Percentiles rank a stretch among this genome's conserved stretches.
Evolutionary conservation across 1,139 yeast genomes (phyloP).

Genomic region (Torulaspora globosa): DNA sequence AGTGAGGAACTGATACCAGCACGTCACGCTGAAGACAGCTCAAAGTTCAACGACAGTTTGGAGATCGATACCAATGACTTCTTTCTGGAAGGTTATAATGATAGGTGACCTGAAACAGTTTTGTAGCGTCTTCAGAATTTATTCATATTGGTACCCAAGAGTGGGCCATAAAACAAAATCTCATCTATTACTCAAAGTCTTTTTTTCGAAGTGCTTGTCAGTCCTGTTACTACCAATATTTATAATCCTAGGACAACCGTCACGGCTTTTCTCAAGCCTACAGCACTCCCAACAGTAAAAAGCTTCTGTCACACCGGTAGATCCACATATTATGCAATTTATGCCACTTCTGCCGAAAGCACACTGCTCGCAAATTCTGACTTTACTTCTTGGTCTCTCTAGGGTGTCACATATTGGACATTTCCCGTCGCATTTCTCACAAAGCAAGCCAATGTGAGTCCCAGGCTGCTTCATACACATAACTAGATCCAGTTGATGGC

Average conservation of each 20-base stretch:
- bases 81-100: neutral
- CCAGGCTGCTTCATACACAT: constrained; percentile 90
- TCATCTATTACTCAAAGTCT: constrained; percentile 13
- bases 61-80: constrained; percentile 5
- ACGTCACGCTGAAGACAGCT: constrained; percentile 12
- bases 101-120: neutral
- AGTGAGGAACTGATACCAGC: constrained; percentile 18
- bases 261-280: constrained; percentile 70
- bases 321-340: constrained; percentile 73
- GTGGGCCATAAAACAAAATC: no score
- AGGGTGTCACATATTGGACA: constrained; percentile 90
- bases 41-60: constrained; percentile 6
- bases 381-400: constrained; percentile 71
- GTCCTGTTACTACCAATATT: constrained; percentile 74
- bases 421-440: constrained; percentile 85
- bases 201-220: constrained; percentile 62
- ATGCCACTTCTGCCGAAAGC: constrained; percentile 62
- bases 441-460: constrained; percentile 59
- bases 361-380: constrained; percentile 80
- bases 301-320: constrained; percentile 57
- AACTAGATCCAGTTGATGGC: constrained; percentile 83
- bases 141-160: no score
- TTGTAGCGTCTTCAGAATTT: neutral
- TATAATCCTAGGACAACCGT: constrained; percentile 86
- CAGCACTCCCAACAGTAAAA: constrained; percentile 88